Evolutionary conservation across 2,329 filamentous ascomycete genomes (phyloP).

Genomic region (Sphaerulina vaccinii): DNA sequence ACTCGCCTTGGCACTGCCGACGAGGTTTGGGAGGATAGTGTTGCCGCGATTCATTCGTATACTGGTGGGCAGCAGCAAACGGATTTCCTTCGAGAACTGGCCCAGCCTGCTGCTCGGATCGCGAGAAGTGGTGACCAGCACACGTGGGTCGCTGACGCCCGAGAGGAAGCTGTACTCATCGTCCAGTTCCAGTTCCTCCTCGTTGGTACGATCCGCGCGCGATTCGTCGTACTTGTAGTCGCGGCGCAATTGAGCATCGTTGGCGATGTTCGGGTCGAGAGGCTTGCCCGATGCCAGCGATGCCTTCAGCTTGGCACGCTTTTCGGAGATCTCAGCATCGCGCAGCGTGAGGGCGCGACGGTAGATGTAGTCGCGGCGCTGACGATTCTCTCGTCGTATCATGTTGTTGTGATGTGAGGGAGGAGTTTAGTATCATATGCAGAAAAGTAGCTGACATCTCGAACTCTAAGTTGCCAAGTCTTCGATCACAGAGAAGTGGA

Average conservation of each 20-base stretch:
- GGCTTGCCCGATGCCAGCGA: slow-evolving; percentile 88
- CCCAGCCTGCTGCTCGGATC: slow-evolving; percentile 79
- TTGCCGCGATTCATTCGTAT: slow-evolving; percentile 92
- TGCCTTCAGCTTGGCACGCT: slow-evolving; percentile 79
- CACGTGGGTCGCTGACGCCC: slow-evolving; percentile 85
- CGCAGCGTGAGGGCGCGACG: slow-evolving; percentile 80
- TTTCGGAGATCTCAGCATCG: slow-evolving; percentile 90
- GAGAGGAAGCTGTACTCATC: slow-evolving; percentile 89
- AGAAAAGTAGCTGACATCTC: background rate
- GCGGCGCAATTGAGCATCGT: slow-evolving; percentile 78
- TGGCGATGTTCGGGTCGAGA: slow-evolving; percentile 75
- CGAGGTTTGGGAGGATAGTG: slow-evolving; percentile 79
- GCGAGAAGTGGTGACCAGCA: slow-evolving; percentile 87
- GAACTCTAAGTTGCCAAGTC: background rate
- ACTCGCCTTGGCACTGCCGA: slow-evolving; percentile 74
- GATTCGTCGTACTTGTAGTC: slow-evolving; percentile 96
- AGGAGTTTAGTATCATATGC: background rate
- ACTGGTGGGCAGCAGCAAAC: slow-evolving; percentile 76
- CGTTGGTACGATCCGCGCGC: slow-evolving; percentile 61
- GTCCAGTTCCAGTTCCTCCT: slow-evolving; percentile 73
- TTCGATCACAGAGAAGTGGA: too few species aligned
- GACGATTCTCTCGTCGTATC: slow-evolving; percentile 69
- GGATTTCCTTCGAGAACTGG: slow-evolving; percentile 91
- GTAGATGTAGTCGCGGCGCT: slow-evolving; percentile 86
- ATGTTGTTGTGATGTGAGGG: slow-evolving; percentile 32